These are phyloP conservation scores for Metroxylon sagu DNA, from an alignment of 176 grass and related monocot genomes.

Conservation along the genomic window DNA sequence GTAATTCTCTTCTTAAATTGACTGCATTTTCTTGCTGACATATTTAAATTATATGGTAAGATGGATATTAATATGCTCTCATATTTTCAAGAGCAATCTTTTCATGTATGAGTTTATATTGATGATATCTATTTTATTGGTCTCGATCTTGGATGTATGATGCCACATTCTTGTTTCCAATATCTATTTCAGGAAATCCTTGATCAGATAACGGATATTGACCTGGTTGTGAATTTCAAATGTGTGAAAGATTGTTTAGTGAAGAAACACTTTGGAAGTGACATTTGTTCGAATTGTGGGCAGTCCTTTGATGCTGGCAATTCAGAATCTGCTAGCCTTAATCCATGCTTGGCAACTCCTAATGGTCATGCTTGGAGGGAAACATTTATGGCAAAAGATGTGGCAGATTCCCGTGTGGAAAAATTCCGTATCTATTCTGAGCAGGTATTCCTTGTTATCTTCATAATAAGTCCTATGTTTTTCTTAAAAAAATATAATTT, in stretches of 20 bases:
- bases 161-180: neutral
- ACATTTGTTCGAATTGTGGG: conserved; percentile 70
- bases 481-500: no score
- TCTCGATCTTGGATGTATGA: no score
- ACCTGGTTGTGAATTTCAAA: conserved; percentile 96
- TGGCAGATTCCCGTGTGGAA: conserved; percentile 40
- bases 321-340: conserved; percentile 30
- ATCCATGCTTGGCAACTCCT: conserved; percentile 34
- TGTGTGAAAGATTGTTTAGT: conserved; percentile 59
- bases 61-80: no score
- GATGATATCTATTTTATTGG: no score
- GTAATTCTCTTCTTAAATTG: no score
- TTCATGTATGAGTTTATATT: no score
- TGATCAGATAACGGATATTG: conserved; percentile 75
- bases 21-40: no score
- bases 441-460: conserved; percentile 41
- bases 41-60: no score
- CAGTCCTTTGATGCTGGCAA: conserved; percentile 48
- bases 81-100: no score
- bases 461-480: no score
- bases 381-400: conserved; percentile 30
- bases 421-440: conserved; percentile 58
- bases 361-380: conserved; percentile 34
- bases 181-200: conserved; percentile 71
- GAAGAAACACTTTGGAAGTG: conserved; percentile 49